Conservation (phyloP, 495 filamentous ascomycete genomes). For the Lasiosphaeria miniovina region DNA sequence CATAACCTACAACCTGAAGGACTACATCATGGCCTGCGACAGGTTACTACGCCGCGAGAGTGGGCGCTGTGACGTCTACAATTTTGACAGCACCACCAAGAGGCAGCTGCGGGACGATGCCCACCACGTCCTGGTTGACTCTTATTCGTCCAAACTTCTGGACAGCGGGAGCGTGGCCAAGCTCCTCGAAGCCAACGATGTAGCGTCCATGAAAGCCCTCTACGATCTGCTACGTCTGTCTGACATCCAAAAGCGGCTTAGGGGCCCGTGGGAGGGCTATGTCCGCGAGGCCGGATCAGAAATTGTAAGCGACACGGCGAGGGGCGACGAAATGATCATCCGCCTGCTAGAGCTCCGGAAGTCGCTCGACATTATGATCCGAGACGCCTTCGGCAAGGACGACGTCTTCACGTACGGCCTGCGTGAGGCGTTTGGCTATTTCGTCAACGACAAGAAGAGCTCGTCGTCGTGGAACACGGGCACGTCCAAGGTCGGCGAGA, state of each 20-base stretch:
- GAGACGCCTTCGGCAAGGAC: slow-evolving; percentile 69
- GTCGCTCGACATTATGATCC: slow-evolving; percentile 70
- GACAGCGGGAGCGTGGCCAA: slow-evolving; percentile 59
- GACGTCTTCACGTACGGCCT: slow-evolving; percentile 70
- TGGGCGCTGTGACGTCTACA: slow-evolving; percentile 69
- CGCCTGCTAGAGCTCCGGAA: slow-evolving; percentile 79
- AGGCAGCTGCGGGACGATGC: slow-evolving; percentile 67
- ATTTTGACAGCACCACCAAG: slow-evolving; percentile 78
- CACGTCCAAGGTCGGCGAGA: slow-evolving; percentile 92
- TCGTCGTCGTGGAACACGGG: slow-evolving; percentile 67
- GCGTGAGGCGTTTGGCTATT: slow-evolving; percentile 77
- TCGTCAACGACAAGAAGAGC: slow-evolving; percentile 83
- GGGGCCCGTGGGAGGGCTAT: slow-evolving; percentile 69
- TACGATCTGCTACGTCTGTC: slow-evolving; percentile 70
- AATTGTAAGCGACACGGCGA: slow-evolving; percentile 76
- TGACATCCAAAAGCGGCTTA: slow-evolving; percentile 62
- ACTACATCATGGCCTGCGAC: slow-evolving; percentile 66
- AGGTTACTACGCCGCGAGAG: slow-evolving; percentile 67
- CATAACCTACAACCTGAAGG: slow-evolving; percentile 54
- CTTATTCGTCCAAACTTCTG: slow-evolving; percentile 60
- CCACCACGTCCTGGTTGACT: slow-evolving; percentile 61
- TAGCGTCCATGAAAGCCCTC: slow-evolving; percentile 66
- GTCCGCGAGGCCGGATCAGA: slow-evolving; percentile 70
- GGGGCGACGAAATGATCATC: slow-evolving; percentile 82
- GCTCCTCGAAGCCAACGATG: slow-evolving; percentile 63